Base-by-base conservation (phyloP, 495 filamentous ascomycete genomes). In the Aeminium ludgeri region DNA sequence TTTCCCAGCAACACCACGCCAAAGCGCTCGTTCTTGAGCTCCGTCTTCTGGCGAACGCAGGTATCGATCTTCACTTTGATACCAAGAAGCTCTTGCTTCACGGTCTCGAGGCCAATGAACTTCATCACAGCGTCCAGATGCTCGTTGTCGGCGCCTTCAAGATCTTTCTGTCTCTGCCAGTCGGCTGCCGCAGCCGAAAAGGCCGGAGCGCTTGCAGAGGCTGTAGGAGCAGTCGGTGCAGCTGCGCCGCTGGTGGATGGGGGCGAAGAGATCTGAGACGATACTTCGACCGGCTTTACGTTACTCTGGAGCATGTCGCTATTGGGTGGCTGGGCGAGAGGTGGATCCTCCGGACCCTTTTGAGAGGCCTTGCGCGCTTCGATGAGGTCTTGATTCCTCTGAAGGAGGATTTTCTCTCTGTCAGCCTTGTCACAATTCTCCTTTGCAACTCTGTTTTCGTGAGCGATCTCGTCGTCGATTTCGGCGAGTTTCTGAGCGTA, bases 41-140 rank as follows among this genome's bases (percentile, higher is more conserved):
- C 64, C 0, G 65, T 55, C 1, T 59, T 58, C 43, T 86, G 83
- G 0, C 73, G 61, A 0, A 74, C 25, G 0, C 62, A 43, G 0
- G 67, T 70, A 32, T 86, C 80, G 0, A 86, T 69, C 42, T 72
- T 76, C 0, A 66, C 59, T 49, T 84, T 85, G 49, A 86, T 78
- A 2, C 40, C 34, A 0, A 86, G 57, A 23, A 86, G 68, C 39
- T 74, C 48, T 35, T 54, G 20, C 41, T 89, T 89, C 33, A 86
- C 76, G 0, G 64, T 57, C 51, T 86, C 79, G 0, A 89, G 58
- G 0, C 82, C 82, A 16, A 82, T 69, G 72, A 86, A 76, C 0
- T 59, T 53, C 71, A 84, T 82, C 6, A 86, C 47, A 0, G 57
- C 44, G 43, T 89, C 82, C 12, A 86, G 57, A 2, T 68, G 64